A percentile compares a stretch with the other conserved stretches of the same genome.
Conservation (phyloP, 106 monocot species). For the Narthecium ossifragum region DNA sequence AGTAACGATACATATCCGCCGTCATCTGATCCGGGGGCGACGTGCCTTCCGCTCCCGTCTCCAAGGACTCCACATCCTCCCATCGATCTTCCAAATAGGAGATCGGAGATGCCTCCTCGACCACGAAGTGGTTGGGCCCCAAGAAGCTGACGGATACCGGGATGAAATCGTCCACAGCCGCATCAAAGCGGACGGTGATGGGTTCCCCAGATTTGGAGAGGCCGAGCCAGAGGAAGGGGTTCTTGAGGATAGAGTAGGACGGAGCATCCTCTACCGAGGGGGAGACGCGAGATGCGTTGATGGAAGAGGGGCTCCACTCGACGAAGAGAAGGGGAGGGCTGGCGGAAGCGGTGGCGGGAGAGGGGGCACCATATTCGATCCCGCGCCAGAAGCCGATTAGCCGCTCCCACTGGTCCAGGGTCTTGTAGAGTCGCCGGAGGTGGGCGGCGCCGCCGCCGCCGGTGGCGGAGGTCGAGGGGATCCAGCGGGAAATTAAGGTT, state of each 20-base stretch:
- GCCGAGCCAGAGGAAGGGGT: slow-evolving; percentile 65
- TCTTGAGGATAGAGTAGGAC: slow-evolving; percentile 41
- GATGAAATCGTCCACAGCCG: slow-evolving; percentile 21
- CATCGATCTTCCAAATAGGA: too few relatives aligned
- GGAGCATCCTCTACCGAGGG: slow-evolving; percentile 26
- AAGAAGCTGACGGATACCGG: slow-evolving; percentile 60
- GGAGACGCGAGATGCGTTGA: slow-evolving; percentile 44
- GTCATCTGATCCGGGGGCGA: slow-evolving; percentile 66
- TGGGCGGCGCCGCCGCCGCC: slow-evolving; percentile 2
- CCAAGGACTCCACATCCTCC: slow-evolving; percentile 4
- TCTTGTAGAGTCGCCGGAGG: slow-evolving; percentile 15
- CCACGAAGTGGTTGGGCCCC: slow-evolving; percentile 65
- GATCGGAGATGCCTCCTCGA: too few relatives aligned
- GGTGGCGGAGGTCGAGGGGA: slow-evolving; percentile 3
- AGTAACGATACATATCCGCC: slow-evolving; percentile 80
- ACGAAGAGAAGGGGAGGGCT: slow-evolving; percentile 65
- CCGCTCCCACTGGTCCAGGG: slow-evolving; percentile 30
- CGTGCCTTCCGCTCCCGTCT: slow-evolving; percentile 12
- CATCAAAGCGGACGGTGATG: slow-evolving; percentile 18
- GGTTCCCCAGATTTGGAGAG: slow-evolving; percentile 35
- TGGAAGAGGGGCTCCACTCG: slow-evolving; percentile 61
- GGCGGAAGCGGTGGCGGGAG: slow-evolving; percentile 2
- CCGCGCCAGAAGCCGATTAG: slow-evolving; percentile 85
- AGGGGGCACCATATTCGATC: slow-evolving; percentile 19
- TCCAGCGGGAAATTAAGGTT: slow-evolving; percentile 33